A percentile compares a stretch with the other conserved stretches of the same genome.
These are phyloP conservation scores for Dendrobium huoshanense DNA, from an alignment of 106 monocot genomes.

Conservation along the genomic window DNA sequence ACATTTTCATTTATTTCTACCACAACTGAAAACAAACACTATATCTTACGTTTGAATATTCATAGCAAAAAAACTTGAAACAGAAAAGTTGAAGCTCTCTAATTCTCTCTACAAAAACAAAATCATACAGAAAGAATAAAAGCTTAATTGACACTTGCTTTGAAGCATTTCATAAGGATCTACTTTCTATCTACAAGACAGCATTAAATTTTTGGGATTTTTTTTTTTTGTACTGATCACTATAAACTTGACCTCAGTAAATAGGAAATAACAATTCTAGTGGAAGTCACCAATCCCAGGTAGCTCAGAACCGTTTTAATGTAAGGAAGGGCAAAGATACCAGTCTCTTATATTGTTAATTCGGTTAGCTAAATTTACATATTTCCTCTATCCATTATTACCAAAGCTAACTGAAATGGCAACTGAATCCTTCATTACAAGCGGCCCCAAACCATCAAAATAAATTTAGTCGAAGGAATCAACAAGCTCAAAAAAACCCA, in stretches of 20 bases:
- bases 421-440: neutral
- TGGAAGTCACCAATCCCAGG: neutral
- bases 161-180: neutral
- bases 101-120: neutral
- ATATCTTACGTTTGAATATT: neutral
- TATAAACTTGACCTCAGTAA: neutral
- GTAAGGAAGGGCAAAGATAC: too few species aligned
- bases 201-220: neutral
- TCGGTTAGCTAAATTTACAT: neutral
- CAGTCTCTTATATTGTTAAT: too few species aligned
- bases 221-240: neutral
- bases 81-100: neutral
- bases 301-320: too few species aligned
- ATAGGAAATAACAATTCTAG: neutral
- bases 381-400: neutral
- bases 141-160: neutral
- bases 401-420: neutral
- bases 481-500: neutral
- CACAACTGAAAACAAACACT: too few species aligned
- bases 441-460: neutral
- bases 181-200: neutral
- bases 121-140: neutral
- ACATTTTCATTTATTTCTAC: neutral
- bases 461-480: neutral
- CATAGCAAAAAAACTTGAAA: neutral